These are phyloP conservation scores for Blastocystis sp. DNA, from an alignment of 352 stramenopile species.

Conservation along the genomic window DNA sequence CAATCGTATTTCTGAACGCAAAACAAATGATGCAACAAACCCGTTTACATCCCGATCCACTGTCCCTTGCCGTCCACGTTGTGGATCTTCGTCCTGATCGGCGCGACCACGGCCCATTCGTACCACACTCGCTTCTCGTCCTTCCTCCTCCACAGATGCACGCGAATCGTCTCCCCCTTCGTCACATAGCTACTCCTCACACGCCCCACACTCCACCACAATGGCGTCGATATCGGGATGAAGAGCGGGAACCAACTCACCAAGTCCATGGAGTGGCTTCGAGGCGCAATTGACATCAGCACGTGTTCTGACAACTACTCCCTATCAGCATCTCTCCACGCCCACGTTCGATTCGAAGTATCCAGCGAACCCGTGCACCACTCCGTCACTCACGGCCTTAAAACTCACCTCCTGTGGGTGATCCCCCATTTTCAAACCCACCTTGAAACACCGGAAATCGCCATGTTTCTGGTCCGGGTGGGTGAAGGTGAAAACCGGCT, in stretches of 20 bases:
- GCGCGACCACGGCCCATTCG: constrained; percentile 86
- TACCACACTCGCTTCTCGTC: constrained; percentile 90
- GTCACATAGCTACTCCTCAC: constrained; percentile 75
- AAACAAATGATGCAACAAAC: not conserved
- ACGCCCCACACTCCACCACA: constrained; percentile 70
- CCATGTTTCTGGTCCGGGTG: constrained; percentile 81
- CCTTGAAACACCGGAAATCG: constrained; percentile 45
- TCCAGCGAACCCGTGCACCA: constrained; percentile 90
- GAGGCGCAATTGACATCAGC: constrained; percentile 88
- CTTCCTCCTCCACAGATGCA: constrained; percentile 87
- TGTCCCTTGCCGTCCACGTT: constrained; percentile 85
- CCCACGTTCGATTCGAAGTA: constrained; percentile 54
- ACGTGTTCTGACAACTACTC: constrained; percentile 85
- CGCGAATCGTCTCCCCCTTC: constrained; percentile 79
- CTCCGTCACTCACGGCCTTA: constrained; percentile 64
- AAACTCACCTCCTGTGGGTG: constrained; percentile 72
- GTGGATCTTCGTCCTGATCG: constrained; percentile 82
- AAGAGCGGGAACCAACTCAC: constrained; percentile 99
- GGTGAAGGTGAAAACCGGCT: constrained; percentile 87
- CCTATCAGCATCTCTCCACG: too few species aligned
- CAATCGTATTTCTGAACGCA: too few species aligned
- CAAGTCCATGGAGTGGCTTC: constrained; percentile 91
- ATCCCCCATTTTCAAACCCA: not conserved
- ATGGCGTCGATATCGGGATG: constrained; percentile 87
- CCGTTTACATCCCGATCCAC: constrained; percentile 49